Evolutionary conservation across 2,329 filamentous ascomycete genomes (phyloP).

Genomic region (Clonostachys sp.): DNA sequence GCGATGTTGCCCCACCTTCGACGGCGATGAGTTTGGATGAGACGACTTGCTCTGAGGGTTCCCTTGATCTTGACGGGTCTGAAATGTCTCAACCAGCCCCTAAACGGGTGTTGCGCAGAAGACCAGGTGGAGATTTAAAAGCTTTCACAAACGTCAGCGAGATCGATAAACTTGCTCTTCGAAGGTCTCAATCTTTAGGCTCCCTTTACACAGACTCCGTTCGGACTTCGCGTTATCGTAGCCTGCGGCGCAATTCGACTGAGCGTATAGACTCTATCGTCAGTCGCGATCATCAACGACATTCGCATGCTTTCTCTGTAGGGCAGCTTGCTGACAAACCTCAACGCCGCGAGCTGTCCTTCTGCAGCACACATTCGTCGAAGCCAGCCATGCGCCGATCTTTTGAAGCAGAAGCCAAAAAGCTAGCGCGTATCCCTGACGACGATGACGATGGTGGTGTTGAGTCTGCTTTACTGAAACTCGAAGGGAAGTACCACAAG

Average conservation of each 20-base stretch:
- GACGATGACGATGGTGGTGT: slow-evolving; percentile 78
- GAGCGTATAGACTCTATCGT: slow-evolving; percentile 11
- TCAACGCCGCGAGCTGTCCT: slow-evolving; percentile 40
- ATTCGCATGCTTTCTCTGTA: slow-evolving; percentile 43
- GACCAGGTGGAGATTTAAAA: slow-evolving; percentile 71
- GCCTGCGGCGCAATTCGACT: background rate
- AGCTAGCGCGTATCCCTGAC: slow-evolving; percentile 83
- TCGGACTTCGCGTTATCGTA: slow-evolving; percentile 33
- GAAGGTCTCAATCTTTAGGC: slow-evolving; percentile 52
- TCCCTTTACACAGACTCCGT: slow-evolving; percentile 59
- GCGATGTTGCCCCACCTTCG: slow-evolving; percentile 42
- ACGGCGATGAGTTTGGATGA: slow-evolving; percentile 59
- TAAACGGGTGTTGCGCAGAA: slow-evolving; percentile 62
- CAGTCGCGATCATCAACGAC: slow-evolving; percentile 3
- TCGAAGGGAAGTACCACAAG: slow-evolving; percentile 78
- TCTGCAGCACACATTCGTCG: slow-evolving; percentile 59
- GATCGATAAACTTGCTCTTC: slow-evolving; percentile 41
- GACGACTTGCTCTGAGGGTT: slow-evolving; percentile 40
- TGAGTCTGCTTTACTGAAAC: slow-evolving; percentile 85
- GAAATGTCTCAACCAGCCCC: slow-evolving; percentile 38
- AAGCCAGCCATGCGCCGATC: slow-evolving; percentile 65
- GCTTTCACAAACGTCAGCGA: slow-evolving; percentile 64
- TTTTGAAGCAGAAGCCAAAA: slow-evolving; percentile 84
- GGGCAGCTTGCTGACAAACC: slow-evolving; percentile 51
- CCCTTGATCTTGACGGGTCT: slow-evolving; percentile 22